phyloP scores from a whole-genome alignment of 2,329 filamentous ascomycete genomes.

The Paecilomyces dactylethromorphus region DNA sequence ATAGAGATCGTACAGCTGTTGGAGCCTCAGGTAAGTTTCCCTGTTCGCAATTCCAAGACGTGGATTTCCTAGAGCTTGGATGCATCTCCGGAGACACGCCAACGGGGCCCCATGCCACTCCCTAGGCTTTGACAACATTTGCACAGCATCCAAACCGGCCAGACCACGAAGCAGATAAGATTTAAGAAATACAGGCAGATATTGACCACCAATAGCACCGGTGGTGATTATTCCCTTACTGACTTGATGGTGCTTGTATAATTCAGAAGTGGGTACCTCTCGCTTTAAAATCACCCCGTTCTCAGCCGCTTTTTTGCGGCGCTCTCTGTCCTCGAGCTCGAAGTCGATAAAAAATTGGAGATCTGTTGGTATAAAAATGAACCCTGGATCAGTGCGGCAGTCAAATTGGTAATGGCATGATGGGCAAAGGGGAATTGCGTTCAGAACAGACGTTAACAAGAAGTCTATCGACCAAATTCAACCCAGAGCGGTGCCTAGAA shows the following conservation, averaged over 20 bases:
- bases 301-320: not conserved
- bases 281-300: not conserved
- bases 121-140: conserved; percentile 1
- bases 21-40: not conserved
- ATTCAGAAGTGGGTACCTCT: conserved; percentile 2
- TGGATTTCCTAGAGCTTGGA: conserved; percentile 2
- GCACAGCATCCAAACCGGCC: not conserved
- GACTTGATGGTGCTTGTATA: conserved; percentile 3
- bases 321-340: conserved; percentile 8
- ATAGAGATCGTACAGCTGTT: not conserved
- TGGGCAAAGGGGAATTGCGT: conserved; percentile 12
- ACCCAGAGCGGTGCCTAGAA: not conserved
- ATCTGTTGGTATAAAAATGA: conserved; percentile 12
- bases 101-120: conserved; percentile 8
- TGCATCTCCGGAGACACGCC: conserved; percentile 5
- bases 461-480: conserved; percentile 1
- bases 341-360: conserved; percentile 14
- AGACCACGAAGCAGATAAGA: conserved; percentile 3
- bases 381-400: conserved; percentile 6
- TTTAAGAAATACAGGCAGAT: conserved; percentile 6
- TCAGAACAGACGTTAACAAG: conserved; percentile 4
- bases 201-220: conserved; percentile 4
- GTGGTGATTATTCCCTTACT: not conserved
- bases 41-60: not conserved
- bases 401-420: conserved; percentile 6